Evolutionary conservation across 176 grass and related monocot genomes (phyloP), one percentile per base, ranked within the genome.

Genomic region (Raddia distichophylla): DNA sequence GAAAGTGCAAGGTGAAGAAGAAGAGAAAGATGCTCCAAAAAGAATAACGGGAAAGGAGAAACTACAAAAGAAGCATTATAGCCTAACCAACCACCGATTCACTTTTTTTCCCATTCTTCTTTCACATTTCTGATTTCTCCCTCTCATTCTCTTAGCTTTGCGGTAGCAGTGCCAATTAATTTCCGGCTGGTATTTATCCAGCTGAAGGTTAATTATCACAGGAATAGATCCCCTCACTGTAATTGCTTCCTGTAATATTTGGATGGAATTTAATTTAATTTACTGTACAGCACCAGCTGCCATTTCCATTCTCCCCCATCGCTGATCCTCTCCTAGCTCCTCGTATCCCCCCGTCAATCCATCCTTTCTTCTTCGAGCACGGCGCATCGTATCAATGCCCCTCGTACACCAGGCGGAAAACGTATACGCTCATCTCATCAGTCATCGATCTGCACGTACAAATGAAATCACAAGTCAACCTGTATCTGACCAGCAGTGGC

Each of bases 261-360:
- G 78, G 80, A 81, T 63, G 80, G 71, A 72, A 78, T 86, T 40
- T 40, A 40, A 78, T 86, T 89, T 86, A 80, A 87, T 90, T 89
- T 86, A 91, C 89, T 91, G 92, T 91, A 91, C 80, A 94, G 81
- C 83, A 82, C 81, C 86, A 70, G 76, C 70, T 65, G 76, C 8
- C 73, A 64, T 87, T 82, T 56, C 9, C 72, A n/a, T 71, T 58
- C 7, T 80, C 12, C 80, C 22, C 44, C 42, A 6, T 6, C 60
- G 27, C 40, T 73, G 18, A 9, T 69, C 55, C 44, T 18, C 34
- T 46, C 27, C 27, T 27, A 0, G 27, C 34, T 46, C 27, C 27
- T 27, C 27, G 27, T 27, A 27, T 27, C 27, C 12, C 80, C 22
- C 32, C 42, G 4, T 6, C 60, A 17, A 5, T 6, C 63, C 27